Base-by-base conservation (phyloP, 805 yeast genomes). In the Pichia exigua region DNA sequence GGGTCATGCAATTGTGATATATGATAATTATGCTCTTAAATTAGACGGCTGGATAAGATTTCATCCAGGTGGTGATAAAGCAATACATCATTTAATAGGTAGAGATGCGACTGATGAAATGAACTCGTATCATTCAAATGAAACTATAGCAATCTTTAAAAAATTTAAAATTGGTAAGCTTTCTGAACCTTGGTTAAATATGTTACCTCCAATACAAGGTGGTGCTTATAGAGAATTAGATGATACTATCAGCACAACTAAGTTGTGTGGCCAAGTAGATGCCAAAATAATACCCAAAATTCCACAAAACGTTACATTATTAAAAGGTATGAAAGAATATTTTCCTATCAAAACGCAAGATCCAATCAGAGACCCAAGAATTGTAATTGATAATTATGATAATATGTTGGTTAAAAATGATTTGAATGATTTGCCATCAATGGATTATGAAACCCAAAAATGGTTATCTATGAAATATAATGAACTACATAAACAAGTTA, bases 41-140 rank as follows among this genome's bases (percentile, higher is more conserved):
- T 70, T 90, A 52, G 82, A 88, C 50, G 56, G 67, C 10, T 89
- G 96, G 96, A 65, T 89, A 38, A 72, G 72, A 26, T 72, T 60
- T 47, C 97, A 89, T 65, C 97, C 97, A 0, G 97, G 97, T 17
- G 96, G 97, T 6, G 91, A 84, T 53, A 85, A 81, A 61, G 91
- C 95, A 2, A 82, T 90, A 8, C 73, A 73, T 59, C 97, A 90
- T 66, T 75, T 89, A 84, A 78, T 89, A 4, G 97, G 97, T 2
- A 70, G 92, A 51, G 96, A 89, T 67, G 95, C 96, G 21, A 83
- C 94, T 0, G 95, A 88, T 64, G 96, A 90, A 65, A 88, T 89
- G 87, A 77, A 82, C 49, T 90, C 91, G 10, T 89, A 87, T 61
- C 96, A 89, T 63, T 65, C 78, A 44, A 79, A 74, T 13, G 85